These are phyloP conservation scores for Solanum pimpinellifolium DNA, from an alignment of 257 asterid species.

Conservation along the genomic window DNA sequence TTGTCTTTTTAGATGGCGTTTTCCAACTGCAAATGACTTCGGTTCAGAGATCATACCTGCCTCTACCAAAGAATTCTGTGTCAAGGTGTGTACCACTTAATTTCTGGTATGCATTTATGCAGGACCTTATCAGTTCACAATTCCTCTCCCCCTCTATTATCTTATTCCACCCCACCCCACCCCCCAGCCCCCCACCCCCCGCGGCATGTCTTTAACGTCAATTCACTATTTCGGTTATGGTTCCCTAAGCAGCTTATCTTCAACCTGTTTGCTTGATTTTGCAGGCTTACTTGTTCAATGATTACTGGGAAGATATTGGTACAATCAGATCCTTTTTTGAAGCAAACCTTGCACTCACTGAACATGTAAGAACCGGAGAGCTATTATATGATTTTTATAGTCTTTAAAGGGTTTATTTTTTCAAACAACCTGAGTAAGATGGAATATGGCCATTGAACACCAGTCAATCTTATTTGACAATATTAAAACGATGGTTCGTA, in stretches of 20 bases:
- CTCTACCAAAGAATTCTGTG: constrained; percentile 59
- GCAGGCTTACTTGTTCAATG: constrained; percentile 87
- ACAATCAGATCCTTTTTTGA: constrained; percentile 90
- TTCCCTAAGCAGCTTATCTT: background rate
- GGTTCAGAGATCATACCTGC: constrained; percentile 99
- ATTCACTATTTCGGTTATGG: background rate
- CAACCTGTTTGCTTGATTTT: background rate
- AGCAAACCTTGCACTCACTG: constrained; percentile 98
- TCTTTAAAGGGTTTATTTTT: background rate
- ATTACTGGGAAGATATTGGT: constrained; percentile 98
- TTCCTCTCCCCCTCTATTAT: background rate
- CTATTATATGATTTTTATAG: background rate
- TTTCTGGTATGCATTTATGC: background rate
- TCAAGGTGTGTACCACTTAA: constrained; percentile 33
- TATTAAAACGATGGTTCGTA: background rate
- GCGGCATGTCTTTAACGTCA: background rate
- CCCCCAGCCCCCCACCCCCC: background rate
- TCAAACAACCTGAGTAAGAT: background rate
- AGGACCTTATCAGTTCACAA: background rate
- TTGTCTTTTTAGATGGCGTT: constrained; percentile 66
- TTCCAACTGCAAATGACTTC: constrained; percentile 93
- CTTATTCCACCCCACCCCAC: background rate
- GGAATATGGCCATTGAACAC: background rate
- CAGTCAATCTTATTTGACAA: background rate
- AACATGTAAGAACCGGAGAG: constrained; percentile 50